Conservation (phyloP, 352 stramenopile species). For the Phytopythium mirpurense region DNA sequence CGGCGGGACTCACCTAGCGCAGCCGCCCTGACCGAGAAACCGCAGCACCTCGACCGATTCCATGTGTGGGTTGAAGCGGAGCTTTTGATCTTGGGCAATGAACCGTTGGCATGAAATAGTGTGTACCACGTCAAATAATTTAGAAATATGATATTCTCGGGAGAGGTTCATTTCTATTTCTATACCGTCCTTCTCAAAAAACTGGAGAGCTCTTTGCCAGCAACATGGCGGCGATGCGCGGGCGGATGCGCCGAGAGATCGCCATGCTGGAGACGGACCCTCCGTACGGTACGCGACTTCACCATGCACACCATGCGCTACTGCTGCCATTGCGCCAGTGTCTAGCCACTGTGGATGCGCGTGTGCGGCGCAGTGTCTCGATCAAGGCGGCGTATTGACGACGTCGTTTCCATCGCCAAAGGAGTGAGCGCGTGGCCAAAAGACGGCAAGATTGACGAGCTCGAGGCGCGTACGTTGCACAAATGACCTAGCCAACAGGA, state of each 20-base stretch:
- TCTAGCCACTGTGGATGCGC: too few relatives aligned
- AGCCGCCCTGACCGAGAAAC: constrained; percentile 56
- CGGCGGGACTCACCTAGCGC: constrained; percentile 36
- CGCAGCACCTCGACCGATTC: constrained; percentile 41
- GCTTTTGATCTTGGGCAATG: too few relatives aligned
- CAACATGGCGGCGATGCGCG: constrained; percentile 65
- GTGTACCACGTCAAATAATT: too few relatives aligned
- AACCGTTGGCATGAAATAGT: too few relatives aligned
- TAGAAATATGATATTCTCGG: background rate
- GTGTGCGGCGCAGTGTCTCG: too few relatives aligned
- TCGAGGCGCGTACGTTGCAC: constrained; percentile 64
- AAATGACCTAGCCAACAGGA: background rate
- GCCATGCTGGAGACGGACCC: constrained; percentile 79
- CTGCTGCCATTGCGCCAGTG: too few relatives aligned
- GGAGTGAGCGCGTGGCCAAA: constrained; percentile 74
- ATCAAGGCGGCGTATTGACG: background rate
- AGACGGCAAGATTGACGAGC: constrained; percentile 62
- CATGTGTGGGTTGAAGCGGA: constrained; percentile 26
- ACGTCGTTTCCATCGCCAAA: constrained; percentile 9
- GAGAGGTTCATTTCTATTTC: background rate
- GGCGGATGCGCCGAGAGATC: constrained; percentile 79
- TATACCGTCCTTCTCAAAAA: too few relatives aligned
- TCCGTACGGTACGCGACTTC: constrained; percentile 41
- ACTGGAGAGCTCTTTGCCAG: too few relatives aligned
- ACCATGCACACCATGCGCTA: too few relatives aligned